Base-by-base conservation (phyloP, 768 basidiomycete genomes). In the Obba rivulosa region DNA sequence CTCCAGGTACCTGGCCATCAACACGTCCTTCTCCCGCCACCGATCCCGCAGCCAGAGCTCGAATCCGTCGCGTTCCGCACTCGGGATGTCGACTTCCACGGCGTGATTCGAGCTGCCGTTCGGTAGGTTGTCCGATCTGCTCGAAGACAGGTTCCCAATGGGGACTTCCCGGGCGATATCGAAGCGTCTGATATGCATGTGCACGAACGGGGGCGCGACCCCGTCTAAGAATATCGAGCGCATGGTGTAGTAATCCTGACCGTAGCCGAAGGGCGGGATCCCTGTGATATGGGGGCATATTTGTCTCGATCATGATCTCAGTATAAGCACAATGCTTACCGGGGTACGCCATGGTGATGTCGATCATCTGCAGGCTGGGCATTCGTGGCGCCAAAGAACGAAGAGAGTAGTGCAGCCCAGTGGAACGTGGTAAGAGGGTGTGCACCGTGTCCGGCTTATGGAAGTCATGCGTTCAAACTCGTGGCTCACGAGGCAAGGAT, bases 261-360 rank as follows among this genome's bases (percentile, higher is more conserved):
- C 92, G 59, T 88, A 93, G 24, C 80, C 83, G 58, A 77, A 73
- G 2, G 79, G 75, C 14, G 92, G 91, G 35, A 95, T 77, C 9
- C 87, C 87, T 89, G 50, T 35, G 50, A 45, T 41, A 11, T 41
- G n/a, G 28, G 11, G 3, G n/a, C 45, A 13, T 40, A 25, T 42
- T 10, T 5, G 21, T 31, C 13, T 31, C 28, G 22, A 16, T 44
- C 28, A 35, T 43, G 41, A 38, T 20, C 38, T 45, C 25, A 35
- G 4, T 39, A 20, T 13, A 23, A 7, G 34, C 17, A 8, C n/a
- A 28, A n/a, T 17, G 8, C 69, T 55, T 63, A 82, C 93, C 93
- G 54, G 92, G 90, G 67, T 99, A 99, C 22, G 85, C 79, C 52
- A 95, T 74, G 0, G 96, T 98, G 39, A 96, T 71, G 62, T 98